These are phyloP conservation scores for Penicillium coprophilum DNA, from an alignment of 495 filamentous ascomycete genomes.

Conservation along the genomic window DNA sequence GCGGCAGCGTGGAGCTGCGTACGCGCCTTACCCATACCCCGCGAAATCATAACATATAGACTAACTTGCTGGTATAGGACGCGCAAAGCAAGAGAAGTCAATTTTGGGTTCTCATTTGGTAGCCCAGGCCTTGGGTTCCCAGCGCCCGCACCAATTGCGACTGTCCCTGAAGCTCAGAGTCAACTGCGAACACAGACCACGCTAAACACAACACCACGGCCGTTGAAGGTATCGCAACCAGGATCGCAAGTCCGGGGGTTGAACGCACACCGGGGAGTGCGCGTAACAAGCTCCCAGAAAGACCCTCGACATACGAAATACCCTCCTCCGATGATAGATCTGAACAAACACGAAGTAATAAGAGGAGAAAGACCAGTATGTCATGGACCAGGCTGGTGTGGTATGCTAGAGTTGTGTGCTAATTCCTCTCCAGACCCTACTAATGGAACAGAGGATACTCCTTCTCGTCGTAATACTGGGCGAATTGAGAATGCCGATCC, in stretches of 20 bases:
- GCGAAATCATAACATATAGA: slow-evolving; percentile 28
- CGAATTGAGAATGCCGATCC: slow-evolving; percentile 5
- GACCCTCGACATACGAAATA: slow-evolving; percentile 32
- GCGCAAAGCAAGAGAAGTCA: slow-evolving; percentile 46
- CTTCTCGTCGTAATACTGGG: slow-evolving; percentile 1
- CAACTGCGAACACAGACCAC: slow-evolving; percentile 18
- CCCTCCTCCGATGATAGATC: slow-evolving; percentile 21
- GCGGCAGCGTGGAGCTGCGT: slow-evolving; percentile 61
- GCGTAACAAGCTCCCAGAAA: slow-evolving; percentile 27
- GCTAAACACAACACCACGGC: slow-evolving; percentile 15
- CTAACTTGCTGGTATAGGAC: slow-evolving; percentile 35
- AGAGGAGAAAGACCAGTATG: slow-evolving; percentile 26
- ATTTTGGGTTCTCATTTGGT: slow-evolving; percentile 55
- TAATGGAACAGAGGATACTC: background rate
- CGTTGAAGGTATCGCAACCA: slow-evolving; percentile 13
- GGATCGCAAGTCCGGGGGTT: slow-evolving; percentile 3
- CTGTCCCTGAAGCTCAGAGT: slow-evolving; percentile 24
- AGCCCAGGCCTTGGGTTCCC: slow-evolving; percentile 12
- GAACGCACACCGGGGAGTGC: slow-evolving; percentile 26
- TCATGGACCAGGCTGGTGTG: background rate
- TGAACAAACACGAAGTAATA: slow-evolving; percentile 22
- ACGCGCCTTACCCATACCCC: slow-evolving; percentile 36
- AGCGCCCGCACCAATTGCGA: slow-evolving; percentile 16
- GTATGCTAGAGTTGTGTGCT: slow-evolving; percentile 1
- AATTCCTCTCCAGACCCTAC: slow-evolving; percentile 20